Base-by-base conservation (phyloP, 345 rosid species). In the Salix udensis region DNA sequence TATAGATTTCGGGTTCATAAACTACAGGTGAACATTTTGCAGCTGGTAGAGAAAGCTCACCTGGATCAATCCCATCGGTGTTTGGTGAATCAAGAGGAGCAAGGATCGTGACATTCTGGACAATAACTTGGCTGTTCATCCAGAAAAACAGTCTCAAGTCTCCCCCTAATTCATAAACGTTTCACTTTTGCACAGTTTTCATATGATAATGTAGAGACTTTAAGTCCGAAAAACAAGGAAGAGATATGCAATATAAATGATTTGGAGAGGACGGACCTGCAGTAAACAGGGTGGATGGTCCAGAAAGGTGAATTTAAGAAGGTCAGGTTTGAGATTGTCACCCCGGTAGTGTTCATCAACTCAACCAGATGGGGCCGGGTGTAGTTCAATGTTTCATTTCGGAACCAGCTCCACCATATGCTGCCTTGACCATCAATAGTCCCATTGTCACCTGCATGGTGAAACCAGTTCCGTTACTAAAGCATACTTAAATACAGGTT, bases 31-130 rank as follows among this genome's bases (percentile, higher is more conserved):
- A 53, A 53, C 7, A 36, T 52, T 61, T 83, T 74, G 69, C 23
- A 61, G 66, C 72, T 36, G 37, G 74, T 6, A 42, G 28, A 76
- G 70, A 78, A 71, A 75, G 77, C 83, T 85, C 80, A 95, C 98
- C 98, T 78, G 97, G 98, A 91, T 96, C 94, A 65, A 96, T 88
- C 71, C 99, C 99, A 60, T 93, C 98, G 16, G 99, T 96, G 67
- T 96, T 96, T 48, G 99, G 99, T 66, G 99, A 93, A 50, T 91
- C 93, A 77, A 89, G 91, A 74, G 99, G 99, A 81, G 99, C 96
- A 74, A 88, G 91, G 68, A 96, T 96, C 36, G 96, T 93, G 79
- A 96, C 87, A 77, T 93, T 91, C 80, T 87, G 92, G 77, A 96
- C 88, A 74, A 82, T 84, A 50, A 96, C 97, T 77, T 91, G 87